A percentile compares a stretch with the other conserved stretches of the same genome.
phyloP scores from a whole-genome alignment of 1,284 basidiomycete species.

The Coniferiporia weirii region DNA sequence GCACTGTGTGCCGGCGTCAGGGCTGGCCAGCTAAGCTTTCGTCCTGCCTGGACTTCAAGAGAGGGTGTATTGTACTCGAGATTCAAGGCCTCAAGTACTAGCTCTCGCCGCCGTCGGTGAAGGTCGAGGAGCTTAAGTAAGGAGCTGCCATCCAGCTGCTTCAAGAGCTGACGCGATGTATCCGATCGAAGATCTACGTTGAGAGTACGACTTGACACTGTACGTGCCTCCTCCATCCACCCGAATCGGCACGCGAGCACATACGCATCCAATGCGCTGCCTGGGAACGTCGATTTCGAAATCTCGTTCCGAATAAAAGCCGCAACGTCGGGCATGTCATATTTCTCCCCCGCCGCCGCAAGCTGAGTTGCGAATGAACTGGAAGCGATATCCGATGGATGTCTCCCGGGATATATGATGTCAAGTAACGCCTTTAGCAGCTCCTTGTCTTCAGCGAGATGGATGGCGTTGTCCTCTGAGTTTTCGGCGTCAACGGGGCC shows the following conservation, averaged over 20 bases:
- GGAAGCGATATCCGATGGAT: background rate
- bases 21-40: background rate
- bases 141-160: background rate
- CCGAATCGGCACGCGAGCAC: slow-evolving; percentile 38
- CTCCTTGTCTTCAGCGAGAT: background rate
- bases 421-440: slow-evolving; percentile 9
- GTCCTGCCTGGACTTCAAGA: background rate
- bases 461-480: background rate
- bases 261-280: slow-evolving; percentile 34
- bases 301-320: background rate
- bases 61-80: background rate
- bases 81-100: background rate
- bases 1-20: background rate
- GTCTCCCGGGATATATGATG: slow-evolving; percentile 9
- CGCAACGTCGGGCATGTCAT: slow-evolving; percentile 4
- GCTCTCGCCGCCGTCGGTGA: background rate
- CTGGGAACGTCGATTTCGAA: slow-evolving; percentile 15
- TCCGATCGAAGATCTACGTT: background rate
- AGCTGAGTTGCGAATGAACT: background rate
- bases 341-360: slow-evolving; percentile 7
- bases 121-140: background rate
- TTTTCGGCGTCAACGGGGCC: background rate
- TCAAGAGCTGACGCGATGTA: background rate
- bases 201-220: slow-evolving; percentile 28
- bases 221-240: slow-evolving; percentile 36